Conservation (phyloP, 768 basidiomycete species). For the Tulasnella sp. region DNA sequence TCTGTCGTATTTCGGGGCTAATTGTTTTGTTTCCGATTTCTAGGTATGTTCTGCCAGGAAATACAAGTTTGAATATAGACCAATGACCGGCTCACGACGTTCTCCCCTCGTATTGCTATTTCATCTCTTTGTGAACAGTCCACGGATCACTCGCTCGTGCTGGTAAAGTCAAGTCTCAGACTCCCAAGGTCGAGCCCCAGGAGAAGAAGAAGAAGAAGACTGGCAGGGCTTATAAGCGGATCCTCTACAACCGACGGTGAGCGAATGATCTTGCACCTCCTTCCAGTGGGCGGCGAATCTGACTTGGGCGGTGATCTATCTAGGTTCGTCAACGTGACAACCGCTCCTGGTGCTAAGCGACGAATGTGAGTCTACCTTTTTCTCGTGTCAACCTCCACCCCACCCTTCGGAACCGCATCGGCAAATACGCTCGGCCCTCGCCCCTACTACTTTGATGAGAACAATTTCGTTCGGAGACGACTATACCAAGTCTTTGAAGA, state of each 20-base stretch:
- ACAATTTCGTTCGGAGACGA: constrained; percentile 79
- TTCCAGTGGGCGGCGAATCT: neutral
- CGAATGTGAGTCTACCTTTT: constrained; percentile 68
- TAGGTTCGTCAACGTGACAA: constrained; percentile 91
- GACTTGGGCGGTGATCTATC: neutral
- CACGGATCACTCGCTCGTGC: constrained; percentile 99
- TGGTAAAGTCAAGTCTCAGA: constrained; percentile 98
- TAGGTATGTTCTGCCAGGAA: neutral
- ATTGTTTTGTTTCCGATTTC: neutral
- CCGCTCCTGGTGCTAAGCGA: constrained; percentile 85
- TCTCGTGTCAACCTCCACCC: neutral
- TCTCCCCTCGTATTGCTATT: neutral
- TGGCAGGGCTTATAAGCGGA: constrained; percentile 95
- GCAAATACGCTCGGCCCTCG: neutral
- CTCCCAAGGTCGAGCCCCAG: constrained; percentile 95
- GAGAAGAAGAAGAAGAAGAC: constrained; percentile 99
- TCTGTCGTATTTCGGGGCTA: neutral
- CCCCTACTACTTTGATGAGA: constrained; percentile 46
- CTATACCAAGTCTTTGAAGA: constrained; percentile 70
- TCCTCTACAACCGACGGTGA: constrained; percentile 87
- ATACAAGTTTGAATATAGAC: neutral
- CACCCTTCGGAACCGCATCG: neutral
- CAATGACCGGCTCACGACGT: neutral
- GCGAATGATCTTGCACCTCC: constrained; percentile 27
- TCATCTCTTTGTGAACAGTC: constrained; percentile 41